Conservation (phyloP, 805 yeast species). For the Tetrapisispora pingtungensis region DNA sequence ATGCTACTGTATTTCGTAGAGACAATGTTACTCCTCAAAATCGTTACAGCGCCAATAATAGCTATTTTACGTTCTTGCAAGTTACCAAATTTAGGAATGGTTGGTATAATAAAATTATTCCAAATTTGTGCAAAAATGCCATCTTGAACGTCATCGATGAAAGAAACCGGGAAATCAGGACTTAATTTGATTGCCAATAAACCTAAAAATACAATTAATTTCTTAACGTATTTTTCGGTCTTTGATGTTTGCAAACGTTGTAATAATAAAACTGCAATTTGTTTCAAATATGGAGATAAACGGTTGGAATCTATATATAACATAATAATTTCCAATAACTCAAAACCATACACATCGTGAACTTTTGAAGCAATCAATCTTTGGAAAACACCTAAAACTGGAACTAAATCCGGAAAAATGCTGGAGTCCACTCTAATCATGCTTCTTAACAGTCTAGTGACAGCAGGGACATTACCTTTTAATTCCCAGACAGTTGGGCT, state of each 20-base stretch:
- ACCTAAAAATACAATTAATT: constrained; percentile 56
- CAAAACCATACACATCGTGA: constrained; percentile 78
- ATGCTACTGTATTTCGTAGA: constrained; percentile 35
- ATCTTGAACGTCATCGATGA: constrained; percentile 65
- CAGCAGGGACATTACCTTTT: constrained; percentile 87
- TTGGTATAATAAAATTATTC: constrained; percentile 32
- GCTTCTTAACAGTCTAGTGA: constrained; percentile 66
- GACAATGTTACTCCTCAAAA: constrained; percentile 25
- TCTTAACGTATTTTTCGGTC: constrained; percentile 71
- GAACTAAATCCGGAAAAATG: constrained; percentile 44
- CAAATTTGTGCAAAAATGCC: constrained; percentile 44
- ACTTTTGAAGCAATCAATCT: constrained; percentile 76
- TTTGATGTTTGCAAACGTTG: constrained; percentile 72
- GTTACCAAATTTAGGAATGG: constrained; percentile 39
- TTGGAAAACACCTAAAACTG: constrained; percentile 93
- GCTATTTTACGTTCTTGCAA: constrained; percentile 47
- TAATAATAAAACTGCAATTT: constrained; percentile 65
- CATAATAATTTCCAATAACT: constrained; percentile 63
- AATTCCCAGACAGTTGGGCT: constrained; percentile 93
- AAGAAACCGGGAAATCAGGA: constrained; percentile 46
- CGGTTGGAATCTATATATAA: constrained; percentile 40
- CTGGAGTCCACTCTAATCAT: constrained; percentile 37
- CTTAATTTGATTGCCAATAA: constrained; percentile 39
- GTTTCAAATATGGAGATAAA: constrained; percentile 49
- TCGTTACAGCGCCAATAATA: constrained; percentile 36